A percentile compares a stretch with the other conserved stretches of the same genome.
phyloP scores from a whole-genome alignment of 177 flowering plant genomes.

The Tripterygium wilfordii region DNA sequence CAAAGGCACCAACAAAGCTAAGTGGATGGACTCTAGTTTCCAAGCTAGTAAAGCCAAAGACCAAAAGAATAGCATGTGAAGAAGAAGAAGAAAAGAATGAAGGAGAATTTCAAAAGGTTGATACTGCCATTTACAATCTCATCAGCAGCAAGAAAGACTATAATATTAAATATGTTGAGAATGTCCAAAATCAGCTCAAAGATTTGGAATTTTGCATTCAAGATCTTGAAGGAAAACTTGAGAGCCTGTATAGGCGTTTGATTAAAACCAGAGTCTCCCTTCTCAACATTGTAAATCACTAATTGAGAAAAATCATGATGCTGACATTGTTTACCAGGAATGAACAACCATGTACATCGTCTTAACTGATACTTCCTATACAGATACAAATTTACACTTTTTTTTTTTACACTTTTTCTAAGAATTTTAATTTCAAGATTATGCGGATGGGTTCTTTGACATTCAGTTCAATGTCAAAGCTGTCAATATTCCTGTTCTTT shows the following conservation, averaged over 20 bases:
- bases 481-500: too few species aligned
- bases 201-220: constrained; percentile 18
- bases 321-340: background rate
- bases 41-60: constrained; percentile 22
- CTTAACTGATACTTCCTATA: too few species aligned
- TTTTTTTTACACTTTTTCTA: too few species aligned
- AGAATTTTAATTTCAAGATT: too few species aligned
- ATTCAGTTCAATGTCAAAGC: too few species aligned
- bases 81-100: constrained; percentile 9
- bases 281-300: constrained; percentile 24
- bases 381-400: too few species aligned
- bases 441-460: too few species aligned
- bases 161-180: background rate
- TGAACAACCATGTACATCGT: too few species aligned
- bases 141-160: background rate
- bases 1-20: constrained; percentile 7
- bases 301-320: background rate
- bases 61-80: constrained; percentile 9
- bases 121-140: constrained; percentile 13
- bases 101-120: constrained; percentile 18
- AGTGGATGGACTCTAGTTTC: constrained; percentile 31
- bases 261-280: constrained; percentile 28
- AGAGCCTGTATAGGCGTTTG: constrained; percentile 18
- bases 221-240: constrained; percentile 28
- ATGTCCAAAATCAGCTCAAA: constrained; percentile 14